Percentiles rank a stretch among this genome's conserved stretches.
Conservation (phyloP, 2,329 filamentous ascomycete species). For the Colletotrichum destructivum region DNA sequence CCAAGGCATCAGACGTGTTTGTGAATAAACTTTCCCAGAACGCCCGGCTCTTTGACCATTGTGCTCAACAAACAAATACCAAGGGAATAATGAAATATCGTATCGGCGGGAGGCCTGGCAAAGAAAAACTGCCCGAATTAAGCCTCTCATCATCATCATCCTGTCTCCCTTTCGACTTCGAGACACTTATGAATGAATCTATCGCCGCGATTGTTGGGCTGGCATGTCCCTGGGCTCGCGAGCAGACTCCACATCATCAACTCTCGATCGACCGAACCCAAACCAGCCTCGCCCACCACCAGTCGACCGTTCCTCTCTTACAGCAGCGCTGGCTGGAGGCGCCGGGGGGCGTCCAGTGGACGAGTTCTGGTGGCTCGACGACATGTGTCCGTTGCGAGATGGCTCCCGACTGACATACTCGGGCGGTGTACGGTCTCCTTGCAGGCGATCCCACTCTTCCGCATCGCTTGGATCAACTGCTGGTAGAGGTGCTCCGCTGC, state of each 20-base stretch:
- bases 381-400: slow-evolving; percentile 39
- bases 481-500: slow-evolving; percentile 63
- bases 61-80: not conserved
- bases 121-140: not conserved
- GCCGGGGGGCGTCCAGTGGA: slow-evolving; percentile 27
- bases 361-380: slow-evolving; percentile 24
- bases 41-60: not conserved
- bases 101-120: not conserved
- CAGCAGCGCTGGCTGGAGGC: slow-evolving; percentile 29
- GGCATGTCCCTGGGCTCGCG: slow-evolving; percentile 18
- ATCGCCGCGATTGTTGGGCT: slow-evolving; percentile 9
- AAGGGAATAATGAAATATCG: not conserved
- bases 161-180: not conserved
- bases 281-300: slow-evolving; percentile 35
- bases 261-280: slow-evolving; percentile 34
- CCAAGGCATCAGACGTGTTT: slow-evolving; percentile 3
- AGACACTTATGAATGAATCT: not conserved
- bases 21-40: not conserved
- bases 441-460: slow-evolving; percentile 63
- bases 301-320: slow-evolving; percentile 21
- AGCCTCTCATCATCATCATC: not conserved
- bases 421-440: slow-evolving; percentile 34
- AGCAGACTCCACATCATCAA: slow-evolving; percentile 41
- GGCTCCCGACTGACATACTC: slow-evolving; percentile 39
- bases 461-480: slow-evolving; percentile 67